Evolutionary conservation across 2,329 filamentous ascomycete species (phyloP).

Genomic region (Dothistroma pini): DNA sequence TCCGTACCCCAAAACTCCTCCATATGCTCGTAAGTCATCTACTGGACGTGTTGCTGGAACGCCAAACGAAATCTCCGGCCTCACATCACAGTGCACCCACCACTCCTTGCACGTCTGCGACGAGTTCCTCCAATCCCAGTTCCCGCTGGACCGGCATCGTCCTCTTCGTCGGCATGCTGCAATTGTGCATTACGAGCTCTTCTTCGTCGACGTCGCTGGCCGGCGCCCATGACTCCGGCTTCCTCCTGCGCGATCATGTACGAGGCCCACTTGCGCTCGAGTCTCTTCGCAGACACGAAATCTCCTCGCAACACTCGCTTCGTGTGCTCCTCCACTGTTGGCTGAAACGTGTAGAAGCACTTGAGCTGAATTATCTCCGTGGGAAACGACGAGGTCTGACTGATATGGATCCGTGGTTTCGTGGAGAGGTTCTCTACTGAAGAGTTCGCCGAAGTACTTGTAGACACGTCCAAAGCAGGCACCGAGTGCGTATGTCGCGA

Average conservation of each 20-base stretch:
- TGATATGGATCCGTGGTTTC: slow-evolving; percentile 28
- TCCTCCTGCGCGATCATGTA: slow-evolving; percentile 93
- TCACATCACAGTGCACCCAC: slow-evolving; percentile 49
- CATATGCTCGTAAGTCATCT: slow-evolving; percentile 5
- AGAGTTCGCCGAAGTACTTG: slow-evolving; percentile 24
- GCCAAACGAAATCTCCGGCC: not conserved
- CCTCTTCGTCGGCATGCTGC: slow-evolving; percentile 74
- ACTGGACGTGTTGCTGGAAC: not conserved
- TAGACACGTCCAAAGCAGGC: slow-evolving; percentile 23
- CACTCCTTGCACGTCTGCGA: slow-evolving; percentile 47
- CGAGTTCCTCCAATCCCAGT: slow-evolving; percentile 39
- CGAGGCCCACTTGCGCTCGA: slow-evolving; percentile 88
- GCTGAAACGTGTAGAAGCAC: slow-evolving; percentile 93
- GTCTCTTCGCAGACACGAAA: slow-evolving; percentile 65
- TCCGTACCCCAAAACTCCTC: slow-evolving; percentile 3
- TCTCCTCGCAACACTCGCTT: slow-evolving; percentile 79
- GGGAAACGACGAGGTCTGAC: slow-evolving; percentile 55
- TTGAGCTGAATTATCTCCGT: slow-evolving; percentile 80
- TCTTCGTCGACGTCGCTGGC: slow-evolving; percentile 66
- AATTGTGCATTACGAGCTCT: slow-evolving; percentile 77
- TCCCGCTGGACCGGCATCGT: slow-evolving; percentile 44
- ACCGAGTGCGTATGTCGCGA: slow-evolving; percentile 35
- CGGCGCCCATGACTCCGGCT: slow-evolving; percentile 64
- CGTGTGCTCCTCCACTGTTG: slow-evolving; percentile 89
- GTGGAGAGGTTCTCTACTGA: slow-evolving; percentile 20